phyloP scores from a whole-genome alignment of 2,329 filamentous ascomycete species.

The Phyllosticta paracitricarpa region DNA sequence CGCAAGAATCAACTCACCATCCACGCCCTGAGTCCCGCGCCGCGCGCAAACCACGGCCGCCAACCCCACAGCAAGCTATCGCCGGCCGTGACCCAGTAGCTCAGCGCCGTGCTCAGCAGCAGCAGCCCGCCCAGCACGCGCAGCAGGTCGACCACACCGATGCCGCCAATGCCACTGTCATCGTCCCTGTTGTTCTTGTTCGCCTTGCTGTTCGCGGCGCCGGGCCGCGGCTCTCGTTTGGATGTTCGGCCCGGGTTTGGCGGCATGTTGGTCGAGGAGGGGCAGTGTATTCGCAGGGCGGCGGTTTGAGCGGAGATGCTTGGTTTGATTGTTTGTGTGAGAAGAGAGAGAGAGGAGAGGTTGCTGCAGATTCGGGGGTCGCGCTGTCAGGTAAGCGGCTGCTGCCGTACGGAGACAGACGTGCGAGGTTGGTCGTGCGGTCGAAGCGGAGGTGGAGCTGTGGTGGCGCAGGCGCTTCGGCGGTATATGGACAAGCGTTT shows the following conservation, averaged over 20 bases:
- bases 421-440: background rate
- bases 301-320: background rate
- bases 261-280: background rate
- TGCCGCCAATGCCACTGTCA: constrained; percentile 16
- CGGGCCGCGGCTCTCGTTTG: background rate
- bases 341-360: background rate
- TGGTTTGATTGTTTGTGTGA: background rate
- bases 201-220: background rate
- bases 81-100: constrained; percentile 62
- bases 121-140: constrained; percentile 59
- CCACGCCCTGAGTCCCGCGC: constrained; percentile 24
- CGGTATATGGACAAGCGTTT: background rate
- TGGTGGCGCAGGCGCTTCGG: background rate
- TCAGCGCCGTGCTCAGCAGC: constrained; percentile 57
- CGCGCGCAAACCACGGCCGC: constrained; percentile 28
- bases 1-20: constrained; percentile 16
- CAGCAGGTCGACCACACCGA: constrained; percentile 51
- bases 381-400: background rate
- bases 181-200: constrained; percentile 3
- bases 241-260: background rate
- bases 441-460: background rate
- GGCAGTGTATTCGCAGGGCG: background rate
- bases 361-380: background rate
- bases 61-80: constrained; percentile 38
- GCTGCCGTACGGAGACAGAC: background rate